These are phyloP conservation scores for Spergularia azorica DNA, from an alignment of 179 eudicot species.

Conservation along the genomic window DNA sequence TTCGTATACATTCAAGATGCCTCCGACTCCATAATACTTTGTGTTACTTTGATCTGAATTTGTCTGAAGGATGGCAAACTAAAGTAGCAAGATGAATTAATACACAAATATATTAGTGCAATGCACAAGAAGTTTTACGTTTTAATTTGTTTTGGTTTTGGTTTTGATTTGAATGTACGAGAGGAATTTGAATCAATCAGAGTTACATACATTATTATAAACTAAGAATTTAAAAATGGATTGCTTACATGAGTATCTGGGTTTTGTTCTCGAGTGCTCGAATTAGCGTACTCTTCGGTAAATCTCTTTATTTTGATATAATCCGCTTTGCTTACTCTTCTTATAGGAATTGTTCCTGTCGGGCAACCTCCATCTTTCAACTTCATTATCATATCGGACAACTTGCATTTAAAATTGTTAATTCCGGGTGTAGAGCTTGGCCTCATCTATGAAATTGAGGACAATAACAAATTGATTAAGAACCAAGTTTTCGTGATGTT, in stretches of 20 bases:
- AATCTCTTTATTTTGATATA: constrained; percentile 11
- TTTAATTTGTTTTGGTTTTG: background rate
- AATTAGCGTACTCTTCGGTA: background rate
- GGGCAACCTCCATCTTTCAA: constrained; percentile 26
- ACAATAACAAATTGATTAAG: no score
- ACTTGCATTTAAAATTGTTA: background rate
- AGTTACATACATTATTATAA: no score
- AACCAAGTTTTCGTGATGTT: no score
- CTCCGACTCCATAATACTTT: background rate
- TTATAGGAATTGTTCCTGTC: constrained; percentile 11
- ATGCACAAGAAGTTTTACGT: no score
- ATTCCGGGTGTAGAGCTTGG: background rate
- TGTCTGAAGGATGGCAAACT: background rate
- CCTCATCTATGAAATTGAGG: constrained; percentile 1
- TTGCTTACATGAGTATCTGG: constrained; percentile 19
- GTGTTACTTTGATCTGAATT: background rate
- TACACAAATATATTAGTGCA: no score
- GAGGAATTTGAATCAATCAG: no score
- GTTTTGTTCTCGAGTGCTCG: background rate
- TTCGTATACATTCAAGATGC: background rate
- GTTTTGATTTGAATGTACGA: no score
- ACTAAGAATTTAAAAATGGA: background rate
- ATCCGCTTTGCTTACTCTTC: constrained; percentile 9
- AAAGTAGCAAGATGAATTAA: background rate
- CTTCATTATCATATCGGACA: background rate